Evolutionary conservation across 2,329 filamentous ascomycete species (phyloP).

Genomic region (Aspergillus aculeatus): DNA sequence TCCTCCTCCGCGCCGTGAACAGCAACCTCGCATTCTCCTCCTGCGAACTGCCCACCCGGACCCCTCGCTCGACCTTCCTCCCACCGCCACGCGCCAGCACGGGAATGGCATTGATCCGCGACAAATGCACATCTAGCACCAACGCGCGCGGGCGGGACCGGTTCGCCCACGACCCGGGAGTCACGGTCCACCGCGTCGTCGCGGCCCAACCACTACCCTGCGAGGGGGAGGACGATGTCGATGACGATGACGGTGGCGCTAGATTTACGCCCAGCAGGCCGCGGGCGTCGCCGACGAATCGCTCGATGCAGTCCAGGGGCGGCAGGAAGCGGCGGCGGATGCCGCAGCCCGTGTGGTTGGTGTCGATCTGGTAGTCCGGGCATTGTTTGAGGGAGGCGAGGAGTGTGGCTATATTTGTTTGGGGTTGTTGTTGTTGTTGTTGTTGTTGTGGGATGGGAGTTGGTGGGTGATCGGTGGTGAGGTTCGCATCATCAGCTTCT

Average conservation of each 20-base stretch:
- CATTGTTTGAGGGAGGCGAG: conserved; percentile 41
- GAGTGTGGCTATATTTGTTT: conserved; percentile 34
- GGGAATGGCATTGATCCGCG: conserved; percentile 24
- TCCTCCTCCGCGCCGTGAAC: conserved; percentile 37
- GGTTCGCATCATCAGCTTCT: conserved; percentile 3
- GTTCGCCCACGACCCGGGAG: conserved; percentile 24
- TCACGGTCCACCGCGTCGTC: conserved; percentile 14
- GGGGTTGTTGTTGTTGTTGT: conserved; percentile 9
- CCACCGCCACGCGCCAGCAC: conserved; percentile 9
- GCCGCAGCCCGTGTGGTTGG: conserved; percentile 43
- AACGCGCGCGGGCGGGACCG: conserved; percentile 17
- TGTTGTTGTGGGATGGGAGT: neutral
- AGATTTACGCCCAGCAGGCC: conserved; percentile 32
- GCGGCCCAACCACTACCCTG: too few relatives aligned
- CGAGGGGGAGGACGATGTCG: too few relatives aligned
- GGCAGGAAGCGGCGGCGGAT: conserved; percentile 42
- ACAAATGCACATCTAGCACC: conserved; percentile 27
- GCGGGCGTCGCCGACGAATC: conserved; percentile 33
- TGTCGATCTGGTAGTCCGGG: conserved; percentile 46
- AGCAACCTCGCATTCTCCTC: conserved; percentile 34
- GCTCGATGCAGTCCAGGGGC: conserved; percentile 39
- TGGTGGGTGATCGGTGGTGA: neutral
- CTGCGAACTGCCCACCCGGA: conserved; percentile 9
- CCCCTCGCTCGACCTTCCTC: neutral
- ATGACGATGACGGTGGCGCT: conserved; percentile 7